A percentile compares a stretch with the other conserved stretches of the same genome.
These are phyloP conservation scores for Tolypocladium inflatum DNA, from an alignment of 2,329 filamentous ascomycete species.

Conservation along the genomic window DNA sequence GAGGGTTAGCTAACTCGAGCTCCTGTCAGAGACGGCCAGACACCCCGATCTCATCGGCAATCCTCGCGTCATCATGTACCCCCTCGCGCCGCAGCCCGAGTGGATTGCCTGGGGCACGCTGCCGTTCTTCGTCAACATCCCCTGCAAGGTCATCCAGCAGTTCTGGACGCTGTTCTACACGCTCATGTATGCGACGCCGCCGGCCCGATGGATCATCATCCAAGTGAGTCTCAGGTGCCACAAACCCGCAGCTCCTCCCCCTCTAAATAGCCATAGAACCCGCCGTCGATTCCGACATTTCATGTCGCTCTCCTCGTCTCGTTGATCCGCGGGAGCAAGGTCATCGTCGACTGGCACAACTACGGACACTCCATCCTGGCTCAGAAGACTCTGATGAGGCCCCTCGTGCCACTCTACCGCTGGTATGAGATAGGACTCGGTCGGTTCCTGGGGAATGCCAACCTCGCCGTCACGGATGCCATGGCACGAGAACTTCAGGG, in stretches of 20 bases:
- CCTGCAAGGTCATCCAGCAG: slow-evolving; percentile 82
- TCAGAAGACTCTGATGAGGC: slow-evolving; percentile 51
- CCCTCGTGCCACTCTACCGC: slow-evolving; percentile 67
- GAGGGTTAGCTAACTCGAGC: not conserved
- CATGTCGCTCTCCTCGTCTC: slow-evolving; percentile 65
- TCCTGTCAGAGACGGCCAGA: slow-evolving; percentile 58
- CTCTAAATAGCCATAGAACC: slow-evolving; percentile 52
- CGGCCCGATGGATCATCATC: slow-evolving; percentile 77
- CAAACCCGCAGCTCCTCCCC: not conserved
- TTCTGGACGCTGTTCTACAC: slow-evolving; percentile 59
- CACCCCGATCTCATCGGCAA: slow-evolving; percentile 68
- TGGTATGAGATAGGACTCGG: slow-evolving; percentile 70
- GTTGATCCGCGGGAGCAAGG: slow-evolving; percentile 65
- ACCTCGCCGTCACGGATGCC: slow-evolving; percentile 82
- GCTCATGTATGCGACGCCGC: slow-evolving; percentile 64
- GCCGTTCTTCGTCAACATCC: slow-evolving; percentile 69
- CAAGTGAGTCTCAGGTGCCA: slow-evolving; percentile 40
- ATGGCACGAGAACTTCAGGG: slow-evolving; percentile 67
- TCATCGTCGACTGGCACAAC: slow-evolving; percentile 98
- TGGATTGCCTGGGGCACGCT: slow-evolving; percentile 58
- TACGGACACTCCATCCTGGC: slow-evolving; percentile 92
- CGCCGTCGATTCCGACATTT: slow-evolving; percentile 87
- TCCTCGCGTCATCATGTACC: slow-evolving; percentile 59
- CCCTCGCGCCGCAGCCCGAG: slow-evolving; percentile 58
- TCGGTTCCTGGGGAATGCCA: slow-evolving; percentile 54